Base-by-base conservation (phyloP, 179 eudicot genomes). In the Silene coronaria region DNA sequence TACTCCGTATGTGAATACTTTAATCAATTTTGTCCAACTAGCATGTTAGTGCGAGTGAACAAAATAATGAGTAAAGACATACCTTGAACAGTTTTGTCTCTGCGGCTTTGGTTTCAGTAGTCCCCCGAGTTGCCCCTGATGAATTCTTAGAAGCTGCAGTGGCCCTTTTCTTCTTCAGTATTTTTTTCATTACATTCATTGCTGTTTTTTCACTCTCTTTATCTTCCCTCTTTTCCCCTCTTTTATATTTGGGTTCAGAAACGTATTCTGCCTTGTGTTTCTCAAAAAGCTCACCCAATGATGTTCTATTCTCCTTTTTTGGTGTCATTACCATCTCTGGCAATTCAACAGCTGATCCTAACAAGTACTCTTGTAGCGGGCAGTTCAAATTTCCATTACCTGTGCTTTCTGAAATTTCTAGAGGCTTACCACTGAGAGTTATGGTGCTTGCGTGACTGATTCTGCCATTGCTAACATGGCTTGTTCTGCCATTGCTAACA, bases 211-310 rank as follows among this genome's bases (percentile, higher is more conserved):
- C 91, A 14, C 87, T 80, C 73, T 89, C 96, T 75, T 87, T 89
- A 4, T 86, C 90, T 70, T 67, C 77, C 38, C 61, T 71, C 78
- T 85, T 94, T 70, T 84, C 91, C 61, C 79, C 86, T 74, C 80
- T 70, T 58, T 83, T 85, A 36, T 38, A 77, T 71, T 88, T 91
- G 28, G 57, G 13, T 14, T 75, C 90, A 45, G 70, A 72, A 63
- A 45, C 74, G 78, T 89, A 94, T 73, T 87, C 94, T 71, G 73
- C 91, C 67, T 89, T 94, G 16, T 90, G 87, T 87, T 70, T 89
- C 88, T 92, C 90, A 82, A 94, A 92, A 28, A 92, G 85, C 77
- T 94, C 98, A 4, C 89, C 94, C 19, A 94, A 79, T 38, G 98
- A 87, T 48, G 89, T 82, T 78, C 97, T 80, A 17, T 83, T 79